Evolutionary conservation across 108 stramenopile species (phyloP), one percentile per base, ranked within the genome.

Genomic region (Skeletonema marinoi): DNA sequence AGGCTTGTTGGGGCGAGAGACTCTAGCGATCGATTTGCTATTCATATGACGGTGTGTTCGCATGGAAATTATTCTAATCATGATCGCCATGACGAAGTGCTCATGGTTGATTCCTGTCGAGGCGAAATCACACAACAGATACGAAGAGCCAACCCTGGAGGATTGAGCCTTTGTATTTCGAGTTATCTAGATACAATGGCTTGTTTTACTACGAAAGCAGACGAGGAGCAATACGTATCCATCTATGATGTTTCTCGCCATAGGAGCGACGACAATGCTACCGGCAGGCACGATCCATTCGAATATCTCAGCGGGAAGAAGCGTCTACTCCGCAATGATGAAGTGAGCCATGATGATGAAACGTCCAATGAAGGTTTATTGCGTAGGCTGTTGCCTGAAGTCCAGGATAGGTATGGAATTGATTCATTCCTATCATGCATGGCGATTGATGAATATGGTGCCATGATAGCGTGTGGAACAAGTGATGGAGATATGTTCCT

Each of bases 171-270:
- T 21, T 12, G 48, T 50, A 50, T 50, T 17, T 54, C 51, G 51
- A 54, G 51, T 54, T 54, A 54, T 54, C 21, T 54, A 8, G 51
- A 54, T 21, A 54, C 51, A 54, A 54, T 54, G 51, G 51, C 51
- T 25, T 54, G 51, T 54, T 54, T n/a, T 54, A 54, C 51, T 3
- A 25, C 51, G 51, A 7, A 54, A 19, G 17, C 1, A 5, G 48
- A 50, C 6, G 48, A 50, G 48, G 6, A 50, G 6, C 48, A 50
- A 19, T 25, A 4, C 25, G 3, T 54, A 8, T 54, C 51, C 8
- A 54, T 54, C 17, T 54, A 21, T 25, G 51, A 54, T 54, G 51
- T 54, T 25, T 54, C 51, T 54, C 51, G 51, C 6, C 8, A 54
- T 7, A 54, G 51, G 21, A 25, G 8, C 21, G 17, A 54, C 3